Conservation (phyloP, 495 filamentous ascomycete genomes). For the Tricharina praecox region DNA sequence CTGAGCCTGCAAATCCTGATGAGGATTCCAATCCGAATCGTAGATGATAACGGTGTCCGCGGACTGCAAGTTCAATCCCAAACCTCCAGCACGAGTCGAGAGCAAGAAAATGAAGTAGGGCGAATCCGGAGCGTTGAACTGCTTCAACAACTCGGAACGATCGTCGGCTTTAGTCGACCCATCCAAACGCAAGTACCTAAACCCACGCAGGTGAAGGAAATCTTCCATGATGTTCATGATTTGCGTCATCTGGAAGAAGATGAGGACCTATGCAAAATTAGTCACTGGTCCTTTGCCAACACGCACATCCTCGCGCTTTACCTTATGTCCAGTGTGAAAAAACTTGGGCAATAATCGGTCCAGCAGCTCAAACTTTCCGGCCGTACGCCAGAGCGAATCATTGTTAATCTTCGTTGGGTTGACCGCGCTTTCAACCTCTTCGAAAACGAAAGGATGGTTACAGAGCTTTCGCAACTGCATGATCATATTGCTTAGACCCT, state of each 20-base stretch:
- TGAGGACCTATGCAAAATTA: conserved; percentile 38
- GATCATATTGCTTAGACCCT: conserved; percentile 96
- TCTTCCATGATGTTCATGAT: conserved; percentile 99
- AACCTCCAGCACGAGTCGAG: conserved; percentile 95
- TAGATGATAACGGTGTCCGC: conserved; percentile 99
- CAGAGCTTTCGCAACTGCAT: conserved; percentile 98
- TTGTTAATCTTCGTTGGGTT: conserved; percentile 76
- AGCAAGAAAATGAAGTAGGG: conserved; percentile 95
- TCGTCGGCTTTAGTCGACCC: conserved; percentile 96
- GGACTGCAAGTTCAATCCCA: conserved; percentile 90
- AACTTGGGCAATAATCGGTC: conserved; percentile 91
- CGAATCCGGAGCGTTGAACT: conserved; percentile 78
- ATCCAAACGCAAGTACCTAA: conserved; percentile 79
- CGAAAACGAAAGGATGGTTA: conserved; percentile 98
- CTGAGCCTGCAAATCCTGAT: conserved; percentile 96
- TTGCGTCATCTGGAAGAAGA: conserved; percentile 99
- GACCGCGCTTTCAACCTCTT: conserved; percentile 94
- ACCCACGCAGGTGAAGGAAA: conserved; percentile 66
- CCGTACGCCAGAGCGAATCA: conserved; percentile 85
- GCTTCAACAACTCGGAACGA: conserved; percentile 70
- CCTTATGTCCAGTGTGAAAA: conserved; percentile 69
- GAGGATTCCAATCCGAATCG: conserved; percentile 99
- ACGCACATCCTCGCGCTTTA: no score
- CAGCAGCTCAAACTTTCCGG: conserved; percentile 91
- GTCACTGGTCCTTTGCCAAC: no score